These are phyloP conservation scores for Trichoderma sp. DNA, from an alignment of 2,329 filamentous ascomycete genomes.

Conservation along the genomic window DNA sequence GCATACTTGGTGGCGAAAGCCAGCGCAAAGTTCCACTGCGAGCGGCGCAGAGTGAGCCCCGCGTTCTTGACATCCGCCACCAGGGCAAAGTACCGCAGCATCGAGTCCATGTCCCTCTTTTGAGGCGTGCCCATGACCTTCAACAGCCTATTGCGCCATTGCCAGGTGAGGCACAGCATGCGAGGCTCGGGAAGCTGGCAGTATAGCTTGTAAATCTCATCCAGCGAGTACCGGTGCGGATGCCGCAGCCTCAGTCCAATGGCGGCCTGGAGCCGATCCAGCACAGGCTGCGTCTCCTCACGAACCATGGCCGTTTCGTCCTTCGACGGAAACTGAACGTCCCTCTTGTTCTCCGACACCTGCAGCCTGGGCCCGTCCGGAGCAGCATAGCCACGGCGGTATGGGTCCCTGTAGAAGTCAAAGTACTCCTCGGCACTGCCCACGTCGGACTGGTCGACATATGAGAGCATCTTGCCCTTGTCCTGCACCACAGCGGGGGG, in stretches of 20 bases:
- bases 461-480: conserved; percentile 52
- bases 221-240: conserved; percentile 46
- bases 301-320: conserved; percentile 44
- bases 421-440: conserved; percentile 57
- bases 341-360: conserved; percentile 55
- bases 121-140: conserved; percentile 67
- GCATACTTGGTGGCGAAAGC: conserved; percentile 74
- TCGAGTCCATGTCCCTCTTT: conserved; percentile 59
- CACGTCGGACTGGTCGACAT: conserved; percentile 55
- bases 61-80: conserved; percentile 79
- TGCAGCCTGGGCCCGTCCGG: conserved; percentile 52
- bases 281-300: conserved; percentile 40
- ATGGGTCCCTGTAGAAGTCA: conserved; percentile 55
- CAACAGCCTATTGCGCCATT: conserved; percentile 65
- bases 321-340: conserved; percentile 50
- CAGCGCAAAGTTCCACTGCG: conserved; percentile 84
- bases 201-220: conserved; percentile 54
- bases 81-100: conserved; percentile 80
- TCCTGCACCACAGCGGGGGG: conserved; percentile 31
- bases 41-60: conserved; percentile 66
- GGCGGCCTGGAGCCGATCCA: conserved; percentile 47
- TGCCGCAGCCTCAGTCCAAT: conserved; percentile 48
- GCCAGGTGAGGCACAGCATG: conserved; percentile 52
- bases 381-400: conserved; percentile 56
- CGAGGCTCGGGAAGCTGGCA: conserved; percentile 54